Base-by-base conservation (phyloP, 306 rosid species). In the Abrus precatorius region DNA sequence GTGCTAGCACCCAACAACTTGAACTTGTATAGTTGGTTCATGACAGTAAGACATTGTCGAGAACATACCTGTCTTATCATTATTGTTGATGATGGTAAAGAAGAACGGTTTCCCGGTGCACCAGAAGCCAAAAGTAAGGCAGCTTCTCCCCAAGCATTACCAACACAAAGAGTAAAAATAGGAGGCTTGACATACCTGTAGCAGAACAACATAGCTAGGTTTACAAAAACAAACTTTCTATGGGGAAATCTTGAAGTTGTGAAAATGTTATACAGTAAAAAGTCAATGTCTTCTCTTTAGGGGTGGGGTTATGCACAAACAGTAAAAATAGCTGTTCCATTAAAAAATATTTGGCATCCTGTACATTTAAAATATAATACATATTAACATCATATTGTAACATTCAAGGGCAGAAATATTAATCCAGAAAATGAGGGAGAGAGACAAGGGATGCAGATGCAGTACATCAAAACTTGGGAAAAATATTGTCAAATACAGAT, bases 101-200 rank as follows among this genome's bases (percentile, higher is more conserved):
- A 94, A 72, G 98, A 92, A 74, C 99, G 99, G 81, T 93, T 93
- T 85, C 99, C 98, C 87, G 77, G 91, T 47, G 97, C 91, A 80
- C 99, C 99, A 59, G 99, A 86, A 77, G 99, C 97, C 89, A 96
- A 89, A 80, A 96, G 99, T 83, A 96, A 85, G 60, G 99, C 98
- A 62, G 99, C 98, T 91, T 96, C 99, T 79, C 98, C 99, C 99
- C 99, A 96, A 72, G 98, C 98, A 82, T 93, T 96, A 71, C 98
- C 99, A 60, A 96, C 97, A 80, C 98, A 93, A 0, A 96, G 93
- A 41, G 99, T 96, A 80, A 93, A 96, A 81, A 96, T 89, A 20
- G 99, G 94, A 57, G 99, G 91, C 78, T 90, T 92, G 72, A 93
- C 93, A 77, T 89, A 89, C 64, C 99, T 96, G 83, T 68, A 66